Evolutionary conservation across 306 rosid species (phyloP).

Genomic region (Bauhinia variegata): DNA sequence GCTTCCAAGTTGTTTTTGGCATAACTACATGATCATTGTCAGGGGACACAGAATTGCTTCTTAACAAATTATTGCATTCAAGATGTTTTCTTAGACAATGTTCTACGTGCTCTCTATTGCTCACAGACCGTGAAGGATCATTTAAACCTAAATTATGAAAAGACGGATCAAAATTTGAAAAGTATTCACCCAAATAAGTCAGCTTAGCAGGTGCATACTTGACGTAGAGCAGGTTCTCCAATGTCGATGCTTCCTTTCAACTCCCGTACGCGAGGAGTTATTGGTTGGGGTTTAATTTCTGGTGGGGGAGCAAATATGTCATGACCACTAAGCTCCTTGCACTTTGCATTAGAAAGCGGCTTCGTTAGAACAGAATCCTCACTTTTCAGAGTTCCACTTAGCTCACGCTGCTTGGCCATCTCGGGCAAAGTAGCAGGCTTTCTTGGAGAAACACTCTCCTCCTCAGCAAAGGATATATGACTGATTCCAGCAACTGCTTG

Average conservation of each 20-base stretch:
- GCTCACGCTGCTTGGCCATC: conserved; percentile 98
- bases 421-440: conserved; percentile 76
- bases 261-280: conserved; percentile 73
- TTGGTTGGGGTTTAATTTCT: conserved; percentile 82
- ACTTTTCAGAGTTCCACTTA: conserved; percentile 87
- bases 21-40: conserved; percentile 11
- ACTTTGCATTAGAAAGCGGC: conserved; percentile 92
- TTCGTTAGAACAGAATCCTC: conserved; percentile 76
- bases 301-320: conserved; percentile 98
- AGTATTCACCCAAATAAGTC: conserved; percentile 39
- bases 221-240: conserved; percentile 57
- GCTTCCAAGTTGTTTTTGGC: conserved; percentile 8
- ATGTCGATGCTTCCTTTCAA: conserved; percentile 84
- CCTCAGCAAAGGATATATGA: conserved; percentile 92
- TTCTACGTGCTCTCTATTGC: conserved; percentile 10
- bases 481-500: conserved; percentile 89
- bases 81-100: conserved; percentile 14
- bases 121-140: background rate
- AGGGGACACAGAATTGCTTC: conserved; percentile 7
- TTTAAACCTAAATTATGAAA: background rate
- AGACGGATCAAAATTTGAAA: conserved; percentile 28
- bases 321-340: conserved; percentile 91
- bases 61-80: background rate
- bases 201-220: conserved; percentile 54
- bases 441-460: conserved; percentile 73